These are phyloP conservation scores for Xylariaceae sp. DNA, from an alignment of 2,329 filamentous ascomycete species.

Conservation along the genomic window DNA sequence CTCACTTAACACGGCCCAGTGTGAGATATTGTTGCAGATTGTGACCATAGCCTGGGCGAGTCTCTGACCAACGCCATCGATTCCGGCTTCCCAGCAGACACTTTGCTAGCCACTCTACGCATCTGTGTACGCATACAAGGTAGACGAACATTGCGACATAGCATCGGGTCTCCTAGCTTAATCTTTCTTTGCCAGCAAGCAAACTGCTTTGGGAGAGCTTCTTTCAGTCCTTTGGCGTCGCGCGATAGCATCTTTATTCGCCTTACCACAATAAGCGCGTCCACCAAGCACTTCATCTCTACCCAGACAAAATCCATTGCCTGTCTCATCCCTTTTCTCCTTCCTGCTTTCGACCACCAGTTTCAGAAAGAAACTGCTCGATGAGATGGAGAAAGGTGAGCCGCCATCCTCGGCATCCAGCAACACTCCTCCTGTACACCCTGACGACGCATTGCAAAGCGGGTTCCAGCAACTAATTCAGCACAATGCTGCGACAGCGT, in stretches of 20 bases:
- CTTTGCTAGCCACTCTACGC: slow-evolving; percentile 4
- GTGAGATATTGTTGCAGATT: too few species aligned
- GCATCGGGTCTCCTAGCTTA: slow-evolving; percentile 2
- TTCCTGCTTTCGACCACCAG: not conserved
- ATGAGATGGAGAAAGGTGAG: slow-evolving; percentile 29
- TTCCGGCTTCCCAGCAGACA: too few species aligned
- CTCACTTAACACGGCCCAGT: too few species aligned
- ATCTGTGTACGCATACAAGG: slow-evolving; percentile 15
- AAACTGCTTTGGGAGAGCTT: slow-evolving; percentile 9
- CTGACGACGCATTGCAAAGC: slow-evolving; percentile 38
- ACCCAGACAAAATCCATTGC: not conserved
- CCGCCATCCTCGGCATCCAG: slow-evolving; percentile 48
- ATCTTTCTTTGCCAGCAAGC: slow-evolving; percentile 3
- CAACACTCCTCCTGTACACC: slow-evolving; percentile 29
- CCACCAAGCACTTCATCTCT: too few species aligned
- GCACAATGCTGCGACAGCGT: slow-evolving; percentile 37
- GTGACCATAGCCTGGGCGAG: too few species aligned
- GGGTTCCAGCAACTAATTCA: slow-evolving; percentile 43
- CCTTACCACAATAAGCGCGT: not conserved
- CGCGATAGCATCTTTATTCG: slow-evolving; percentile 3
- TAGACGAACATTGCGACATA: slow-evolving; percentile 12
- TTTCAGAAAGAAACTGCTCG: slow-evolving; percentile 9
- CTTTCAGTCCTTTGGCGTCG: slow-evolving; percentile 10
- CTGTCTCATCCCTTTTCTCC: slow-evolving; percentile 3
- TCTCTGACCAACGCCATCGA: too few species aligned